phyloP scores from a whole-genome alignment of 495 filamentous ascomycete genomes.

The Penicillium angulare region DNA sequence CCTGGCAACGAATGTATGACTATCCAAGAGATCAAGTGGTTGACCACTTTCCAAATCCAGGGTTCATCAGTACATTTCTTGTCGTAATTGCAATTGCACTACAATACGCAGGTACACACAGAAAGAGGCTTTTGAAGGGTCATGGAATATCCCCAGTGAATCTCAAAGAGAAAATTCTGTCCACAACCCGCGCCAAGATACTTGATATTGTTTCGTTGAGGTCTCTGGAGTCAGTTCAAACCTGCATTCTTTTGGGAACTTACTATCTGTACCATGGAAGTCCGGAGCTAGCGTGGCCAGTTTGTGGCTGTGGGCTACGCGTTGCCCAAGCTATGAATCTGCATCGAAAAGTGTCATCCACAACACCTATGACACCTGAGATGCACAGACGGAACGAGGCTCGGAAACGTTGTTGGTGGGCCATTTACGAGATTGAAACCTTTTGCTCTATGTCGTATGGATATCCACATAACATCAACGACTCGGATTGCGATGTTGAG shows the following conservation, averaged over 20 bases:
- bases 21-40: not conserved
- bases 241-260: conserved; percentile 34
- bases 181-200: conserved; percentile 8
- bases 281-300: conserved; percentile 34
- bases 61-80: conserved; percentile 27
- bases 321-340: conserved; percentile 36
- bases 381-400: conserved; percentile 21
- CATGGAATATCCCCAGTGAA: conserved; percentile 8
- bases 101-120: conserved; percentile 22
- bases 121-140: conserved; percentile 4
- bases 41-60: conserved; percentile 4
- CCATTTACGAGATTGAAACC: conserved; percentile 40
- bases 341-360: conserved; percentile 20
- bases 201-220: conserved; percentile 26
- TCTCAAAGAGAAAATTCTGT: conserved; percentile 24
- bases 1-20: conserved; percentile 25
- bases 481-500: conserved; percentile 36
- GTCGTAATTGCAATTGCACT: conserved; percentile 30
- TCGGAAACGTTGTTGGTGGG: conserved; percentile 41
- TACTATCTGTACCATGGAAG: conserved; percentile 38
- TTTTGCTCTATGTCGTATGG: conserved; percentile 40
- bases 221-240: conserved; percentile 32
- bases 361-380: not conserved
- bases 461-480: conserved; percentile 31
- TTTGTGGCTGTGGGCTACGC: conserved; percentile 36